phyloP scores from a whole-genome alignment of 129 eudicot genomes.

The Cynara cardunculus region DNA sequence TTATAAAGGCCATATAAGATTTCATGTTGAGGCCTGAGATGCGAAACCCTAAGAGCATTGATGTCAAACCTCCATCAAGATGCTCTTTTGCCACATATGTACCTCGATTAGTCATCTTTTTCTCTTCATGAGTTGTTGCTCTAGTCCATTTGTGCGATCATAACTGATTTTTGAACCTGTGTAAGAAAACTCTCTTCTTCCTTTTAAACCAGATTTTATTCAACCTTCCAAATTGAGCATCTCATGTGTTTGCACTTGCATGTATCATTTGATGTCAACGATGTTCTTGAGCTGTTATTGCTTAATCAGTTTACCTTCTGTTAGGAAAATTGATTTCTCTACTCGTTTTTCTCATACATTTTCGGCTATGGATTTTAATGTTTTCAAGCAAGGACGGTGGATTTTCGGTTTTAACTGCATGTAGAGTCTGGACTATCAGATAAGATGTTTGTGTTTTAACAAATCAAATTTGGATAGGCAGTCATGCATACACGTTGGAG shows the following conservation, averaged over 20 bases:
- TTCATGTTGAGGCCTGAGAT: neutral
- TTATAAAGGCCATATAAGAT: neutral
- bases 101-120: neutral
- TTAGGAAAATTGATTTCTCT: too few species aligned
- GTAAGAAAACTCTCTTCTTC: neutral
- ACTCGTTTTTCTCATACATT: too few species aligned
- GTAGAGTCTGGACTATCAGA: too few species aligned
- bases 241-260: neutral
- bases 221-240: neutral
- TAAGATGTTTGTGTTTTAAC: too few species aligned
- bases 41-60: neutral
- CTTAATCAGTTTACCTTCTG: too few species aligned
- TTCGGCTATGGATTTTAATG: too few species aligned
- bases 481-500: too few species aligned
- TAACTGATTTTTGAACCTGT: neutral
- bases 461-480: too few species aligned
- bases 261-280: neutral
- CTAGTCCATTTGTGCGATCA: neutral
- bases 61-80: neutral
- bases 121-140: neutral
- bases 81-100: neutral
- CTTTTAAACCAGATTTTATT: neutral
- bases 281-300: neutral
- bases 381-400: too few species aligned
- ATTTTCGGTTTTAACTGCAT: too few species aligned